Evolutionary conservation across 305 asterid genomes (phyloP), one percentile per base, ranked within the genome.

Genomic region (Solanum hybrid): DNA sequence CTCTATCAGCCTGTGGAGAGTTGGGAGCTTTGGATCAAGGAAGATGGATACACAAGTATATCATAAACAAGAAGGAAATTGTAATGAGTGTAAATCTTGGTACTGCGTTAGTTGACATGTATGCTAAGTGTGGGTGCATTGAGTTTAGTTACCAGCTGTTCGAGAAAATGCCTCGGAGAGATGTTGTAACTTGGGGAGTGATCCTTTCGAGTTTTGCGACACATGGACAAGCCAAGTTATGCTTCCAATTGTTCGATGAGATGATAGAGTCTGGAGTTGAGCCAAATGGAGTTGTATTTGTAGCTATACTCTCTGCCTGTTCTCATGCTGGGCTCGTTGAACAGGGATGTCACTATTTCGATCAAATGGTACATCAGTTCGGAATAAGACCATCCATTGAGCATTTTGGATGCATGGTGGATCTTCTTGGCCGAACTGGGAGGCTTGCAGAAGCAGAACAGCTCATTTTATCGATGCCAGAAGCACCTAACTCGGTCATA

Each of bases 371-470:
- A 8, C 39, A 75, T 15, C 51, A 20, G 12, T 89, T 73, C 17
- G 14, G 87, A 15, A 91, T 91, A 31, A 89, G 77, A 79, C 92
- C 91, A 57, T 83, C 82, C 33, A 79, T 89, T 32, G 91, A 91
- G 70, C 92, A 91, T 87, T 91, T 76, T 61, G 92, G 92, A 38
- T 89, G 92, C 82, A 85, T 91, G 88, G 92, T 91, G 15, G 92
- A 91, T 77, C 92, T 91, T 68, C 91, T 89, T 24, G 90, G 91
- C 45, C 89, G 92, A 11, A 89, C 91, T n/a, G 89, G 91, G 61
- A 80, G 77, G 87, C 75, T 91, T 29, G 12, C 76, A 13, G 91
- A 91, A 22, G 92, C 92, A 73, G 89, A 91, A n/a, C 76, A 51
- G 39, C 88, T 89, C 80, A 85, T 91, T 41, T 37, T 78, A 1